Base-by-base conservation (phyloP, 1,284 basidiomycete genomes). In the Austropuccinia psidii region DNA sequence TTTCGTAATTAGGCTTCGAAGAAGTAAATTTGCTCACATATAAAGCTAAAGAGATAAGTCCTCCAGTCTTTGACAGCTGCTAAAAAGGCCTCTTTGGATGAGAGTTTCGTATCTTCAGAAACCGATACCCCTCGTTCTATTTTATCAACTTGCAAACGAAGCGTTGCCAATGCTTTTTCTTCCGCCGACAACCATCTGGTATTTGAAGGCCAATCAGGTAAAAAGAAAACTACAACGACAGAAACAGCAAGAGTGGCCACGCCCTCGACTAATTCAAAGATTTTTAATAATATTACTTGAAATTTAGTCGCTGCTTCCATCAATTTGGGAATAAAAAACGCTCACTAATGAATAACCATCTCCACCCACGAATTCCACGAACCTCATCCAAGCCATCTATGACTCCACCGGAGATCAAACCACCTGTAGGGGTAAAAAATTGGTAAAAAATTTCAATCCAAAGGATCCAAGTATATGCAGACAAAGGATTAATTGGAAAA, bases 111-210 rank as follows among this genome's bases (percentile, higher is more conserved):
- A 49, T 76, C 76, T 21, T 24, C 39, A 69, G 78, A 77, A n/a
- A n/a, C n/a, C 31, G 78, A 80, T 74, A 82, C 82, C 31, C 60
- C 60, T 29, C 41, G 24, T 27, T 41, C 24, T 6, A 80, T 78
- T 37, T 78, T 77, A 72, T 84, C 83, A 57, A 79, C 79, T 1
- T 80, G 79, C 19, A 84, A 78, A 65, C 83, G 80, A 58, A 82
- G 80, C 19, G 81, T 78, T 21, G 83, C 83, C 15, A 84, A 80
- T 45, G 80, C 76, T 62, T 78, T 79, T 76, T 84, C 83, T 58
- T 82, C 82, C 7, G 77, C 77, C 17, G 79, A 79, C 21, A 84
- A 78, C 79, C 82, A 83, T 41, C 77, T 79, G 50, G 83, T 84
- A 29, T 81, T 83, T 75, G n/a, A 80, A 79, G 80, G 80, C 52